Base-by-base conservation (phyloP, 495 filamentous ascomycete species). In the Penicillium herquei region DNA sequence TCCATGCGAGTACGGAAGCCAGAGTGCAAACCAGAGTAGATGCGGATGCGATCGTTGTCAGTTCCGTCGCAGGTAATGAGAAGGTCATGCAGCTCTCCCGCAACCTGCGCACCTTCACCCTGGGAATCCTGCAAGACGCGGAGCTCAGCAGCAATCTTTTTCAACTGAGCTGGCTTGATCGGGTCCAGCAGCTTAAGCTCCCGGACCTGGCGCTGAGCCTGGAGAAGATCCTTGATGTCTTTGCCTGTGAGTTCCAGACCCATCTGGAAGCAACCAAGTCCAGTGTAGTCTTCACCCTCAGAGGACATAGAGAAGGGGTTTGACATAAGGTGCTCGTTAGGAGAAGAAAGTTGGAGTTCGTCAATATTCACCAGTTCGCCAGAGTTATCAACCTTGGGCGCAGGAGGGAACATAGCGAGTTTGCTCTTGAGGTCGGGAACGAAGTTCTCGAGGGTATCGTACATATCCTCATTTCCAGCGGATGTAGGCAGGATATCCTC, bases 1-100 rank as follows among this genome's bases (percentile, higher is more conserved):
- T 49, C 46, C 46, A 49, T 49, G 46, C 46, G 46, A 37, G 46
- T 49, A n/a, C 46, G 46, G 46, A 49, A 49, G 12, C 46, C 46
- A 49, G 46, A 49, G 46, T 49, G 46, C 46, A 49, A 17, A 18
- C 46, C 46, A 35, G 33, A 37, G 46, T 49, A 49, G 32, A 49
- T 32, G 31, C 46, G 46, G 35, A 49, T 49, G 17, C 46, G 34
- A 14, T 49, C 46, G 34, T 49, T 39, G 7, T 35, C 32, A 10
- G 46, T 49, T 14, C 46, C 46, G 8, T 49, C 46, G 35, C 33
- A 49, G 10, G 46, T 39, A 14, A 49, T 30, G 12, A 49, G 46
- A 49, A 49, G n/a, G 37, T 49, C 46, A 10, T 49, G 31, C n/a
- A 49, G 12, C 46, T 49, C 46, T 9, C 46, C 34, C 9, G 46